These are phyloP conservation scores for Boletus speciosus DNA, from an alignment of 768 basidiomycete species.

Conservation along the genomic window DNA sequence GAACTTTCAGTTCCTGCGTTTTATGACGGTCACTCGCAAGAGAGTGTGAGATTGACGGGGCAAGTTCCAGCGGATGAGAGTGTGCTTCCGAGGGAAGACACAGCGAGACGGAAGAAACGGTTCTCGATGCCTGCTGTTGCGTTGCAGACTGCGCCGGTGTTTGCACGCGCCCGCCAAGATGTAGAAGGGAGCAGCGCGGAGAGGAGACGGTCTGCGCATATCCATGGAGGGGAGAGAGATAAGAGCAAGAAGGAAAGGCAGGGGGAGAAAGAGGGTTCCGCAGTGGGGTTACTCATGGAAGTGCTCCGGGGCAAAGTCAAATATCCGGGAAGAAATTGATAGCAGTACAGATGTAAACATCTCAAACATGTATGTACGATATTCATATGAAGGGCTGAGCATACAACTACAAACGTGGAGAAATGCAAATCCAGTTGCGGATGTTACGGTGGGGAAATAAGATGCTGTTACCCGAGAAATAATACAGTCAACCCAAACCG, in stretches of 20 bases:
- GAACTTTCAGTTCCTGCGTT: background rate
- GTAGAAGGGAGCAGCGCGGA: slow-evolving; percentile 12
- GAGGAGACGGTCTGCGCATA: slow-evolving; percentile 55
- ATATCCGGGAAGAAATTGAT: slow-evolving; percentile 20
- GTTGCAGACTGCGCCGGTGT: slow-evolving; percentile 68
- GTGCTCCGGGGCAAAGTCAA: slow-evolving; percentile 26
- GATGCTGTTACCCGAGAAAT: background rate
- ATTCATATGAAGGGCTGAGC: background rate
- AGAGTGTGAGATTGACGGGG: background rate
- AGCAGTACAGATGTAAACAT: background rate
- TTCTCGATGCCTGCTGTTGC: slow-evolving; percentile 79
- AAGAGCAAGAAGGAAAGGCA: slow-evolving; percentile 18
- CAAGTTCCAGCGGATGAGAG: background rate
- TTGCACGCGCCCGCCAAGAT: slow-evolving; percentile 45
- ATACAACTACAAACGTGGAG: background rate
- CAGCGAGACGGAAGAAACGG: slow-evolving; percentile 58
- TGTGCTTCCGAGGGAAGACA: slow-evolving; percentile 49
- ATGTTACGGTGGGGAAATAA: background rate
- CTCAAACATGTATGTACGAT: background rate
- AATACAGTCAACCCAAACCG: background rate
- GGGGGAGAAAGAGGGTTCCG: slow-evolving; percentile 25
- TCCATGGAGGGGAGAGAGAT: slow-evolving; percentile 42
- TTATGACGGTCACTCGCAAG: slow-evolving; percentile 3
- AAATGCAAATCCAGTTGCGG: background rate
- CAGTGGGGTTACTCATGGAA: slow-evolving; percentile 30